phyloP scores from a whole-genome alignment of 2,329 filamentous ascomycete species.

The Lecanicillium sp. region DNA sequence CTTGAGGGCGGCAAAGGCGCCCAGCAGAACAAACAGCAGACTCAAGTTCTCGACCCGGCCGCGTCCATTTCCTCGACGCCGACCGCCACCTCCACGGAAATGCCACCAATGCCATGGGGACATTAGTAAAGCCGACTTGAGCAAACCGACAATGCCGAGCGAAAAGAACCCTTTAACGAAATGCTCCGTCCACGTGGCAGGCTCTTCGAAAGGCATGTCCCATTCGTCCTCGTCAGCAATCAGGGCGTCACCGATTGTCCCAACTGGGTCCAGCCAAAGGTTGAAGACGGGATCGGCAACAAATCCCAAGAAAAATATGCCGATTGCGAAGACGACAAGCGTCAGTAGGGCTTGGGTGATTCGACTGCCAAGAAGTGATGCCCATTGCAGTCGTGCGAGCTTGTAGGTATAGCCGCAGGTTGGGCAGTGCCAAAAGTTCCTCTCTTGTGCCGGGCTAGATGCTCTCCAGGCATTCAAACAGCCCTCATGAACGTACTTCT shows the following conservation, averaged over 20 bases:
- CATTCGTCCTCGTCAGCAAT: constrained; percentile 31
- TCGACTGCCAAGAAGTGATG: constrained; percentile 59
- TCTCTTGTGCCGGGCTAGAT: constrained; percentile 53
- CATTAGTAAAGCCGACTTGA: constrained; percentile 66
- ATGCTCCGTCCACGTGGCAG: constrained; percentile 67
- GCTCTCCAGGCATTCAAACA: constrained; percentile 80
- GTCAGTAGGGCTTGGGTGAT: constrained; percentile 65
- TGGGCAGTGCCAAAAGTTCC: constrained; percentile 80
- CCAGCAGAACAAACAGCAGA: constrained; percentile 71
- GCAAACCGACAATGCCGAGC: constrained; percentile 75
- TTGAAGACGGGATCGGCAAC: constrained; percentile 89
- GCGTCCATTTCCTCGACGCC: constrained; percentile 58
- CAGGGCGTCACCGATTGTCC: constrained; percentile 46
- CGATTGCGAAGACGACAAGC: constrained; percentile 57
- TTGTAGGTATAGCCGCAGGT: constrained; percentile 82
- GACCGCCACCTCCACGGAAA: constrained; percentile 53
- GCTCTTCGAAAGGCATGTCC: constrained; percentile 36
- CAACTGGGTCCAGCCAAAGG: constrained; percentile 73
- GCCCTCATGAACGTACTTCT: constrained; percentile 88
- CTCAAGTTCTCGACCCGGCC: constrained; percentile 73
- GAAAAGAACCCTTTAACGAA: constrained; percentile 88
- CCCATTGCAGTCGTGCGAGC: constrained; percentile 70
- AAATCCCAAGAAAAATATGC: constrained; percentile 80
- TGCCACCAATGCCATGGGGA: constrained; percentile 74
- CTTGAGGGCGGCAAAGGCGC: constrained; percentile 75